phyloP scores from a whole-genome alignment of 441 rosid species.

The Populus hybrid region DNA sequence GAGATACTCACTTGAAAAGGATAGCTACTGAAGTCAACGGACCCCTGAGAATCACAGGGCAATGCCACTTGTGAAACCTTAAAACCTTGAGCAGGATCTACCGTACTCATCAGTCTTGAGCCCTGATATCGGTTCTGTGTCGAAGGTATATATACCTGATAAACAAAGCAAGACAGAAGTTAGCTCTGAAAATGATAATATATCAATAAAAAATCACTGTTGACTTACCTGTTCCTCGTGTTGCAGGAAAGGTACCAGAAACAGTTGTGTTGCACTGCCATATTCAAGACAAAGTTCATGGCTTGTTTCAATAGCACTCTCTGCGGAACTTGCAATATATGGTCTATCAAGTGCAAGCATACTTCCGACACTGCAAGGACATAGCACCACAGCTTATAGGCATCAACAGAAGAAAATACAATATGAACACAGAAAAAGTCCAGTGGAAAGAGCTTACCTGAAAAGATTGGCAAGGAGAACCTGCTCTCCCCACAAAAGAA shows the following conservation, averaged over 20 bases:
- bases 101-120: slow-evolving; percentile 52
- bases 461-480: slow-evolving; percentile 70
- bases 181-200: slow-evolving; percentile 11
- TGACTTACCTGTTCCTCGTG: slow-evolving; percentile 74
- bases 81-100: slow-evolving; percentile 50
- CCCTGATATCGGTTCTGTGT: slow-evolving; percentile 69
- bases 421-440: slow-evolving; percentile 14
- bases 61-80: slow-evolving; percentile 78
- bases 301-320: slow-evolving; percentile 48
- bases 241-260: slow-evolving; percentile 70
- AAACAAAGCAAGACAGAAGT: slow-evolving; percentile 14
- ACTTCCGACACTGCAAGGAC: slow-evolving; percentile 69
- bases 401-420: slow-evolving; percentile 5
- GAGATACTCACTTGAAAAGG: slow-evolving; percentile 72
- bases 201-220: background rate
- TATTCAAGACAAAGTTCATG: slow-evolving; percentile 81
- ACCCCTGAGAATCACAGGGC: slow-evolving; percentile 86
- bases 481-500: slow-evolving; percentile 93
- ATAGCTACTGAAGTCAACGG: slow-evolving; percentile 73
- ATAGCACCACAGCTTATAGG: slow-evolving; percentile 9
- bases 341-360: slow-evolving; percentile 89
- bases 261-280: slow-evolving; percentile 91
- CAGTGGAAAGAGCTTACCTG: slow-evolving; percentile 51
- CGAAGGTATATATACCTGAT: slow-evolving; percentile 65
- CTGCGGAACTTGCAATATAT: slow-evolving; percentile 59